Base-by-base conservation (phyloP, 805 yeast species). In the Debaryomyces prosopidis region DNA sequence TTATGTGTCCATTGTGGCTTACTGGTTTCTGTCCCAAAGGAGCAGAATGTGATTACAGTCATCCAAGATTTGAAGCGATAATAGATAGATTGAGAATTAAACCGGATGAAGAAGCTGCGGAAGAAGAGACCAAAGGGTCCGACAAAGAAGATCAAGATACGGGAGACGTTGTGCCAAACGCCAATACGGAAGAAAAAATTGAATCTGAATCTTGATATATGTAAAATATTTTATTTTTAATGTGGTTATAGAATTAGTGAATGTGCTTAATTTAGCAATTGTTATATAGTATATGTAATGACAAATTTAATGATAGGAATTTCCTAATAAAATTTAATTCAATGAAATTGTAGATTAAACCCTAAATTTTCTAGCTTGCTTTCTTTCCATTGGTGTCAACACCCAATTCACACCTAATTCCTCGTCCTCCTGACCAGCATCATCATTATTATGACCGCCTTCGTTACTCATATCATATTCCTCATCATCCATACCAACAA, bases 11-110 rank as follows among this genome's bases (percentile, higher is more conserved):
- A 14, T 69, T 84, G 43, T 94, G 81, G 64, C 61, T 94, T 43
- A 82, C 91, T 0, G 99, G 99, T 1, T 92, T 92, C 60, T 92
- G 98, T 68, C 97, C 97, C 1, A 77, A 82, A 57, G 98, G 98
- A 1, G 80, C 82, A 2, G 81, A 79, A 30, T 89, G 96, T 64
- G 87, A 79, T 56, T 76, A 71, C 54, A 80, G 84, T n/a, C 99
- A 94, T 73, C 97, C 97, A 0, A 80, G 80, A 57, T 89, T 88
- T 54, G 81, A 80, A 38, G 60, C 71, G 44, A 56, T 64, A n/a
- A 53, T 64, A 7, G 66, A 73, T 10, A 67, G 67, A 43, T 66
- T 77, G 58, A 72, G 65, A 49, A 75, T 77, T 10, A 62, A 67
- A 41, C 71, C 73, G 3, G 81, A 77, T 51, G 69, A 63, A 36